Evolutionary conservation across 768 basidiomycete genomes (phyloP), one percentile per base, ranked within the genome.

Genomic region (Suillus weaverae): DNA sequence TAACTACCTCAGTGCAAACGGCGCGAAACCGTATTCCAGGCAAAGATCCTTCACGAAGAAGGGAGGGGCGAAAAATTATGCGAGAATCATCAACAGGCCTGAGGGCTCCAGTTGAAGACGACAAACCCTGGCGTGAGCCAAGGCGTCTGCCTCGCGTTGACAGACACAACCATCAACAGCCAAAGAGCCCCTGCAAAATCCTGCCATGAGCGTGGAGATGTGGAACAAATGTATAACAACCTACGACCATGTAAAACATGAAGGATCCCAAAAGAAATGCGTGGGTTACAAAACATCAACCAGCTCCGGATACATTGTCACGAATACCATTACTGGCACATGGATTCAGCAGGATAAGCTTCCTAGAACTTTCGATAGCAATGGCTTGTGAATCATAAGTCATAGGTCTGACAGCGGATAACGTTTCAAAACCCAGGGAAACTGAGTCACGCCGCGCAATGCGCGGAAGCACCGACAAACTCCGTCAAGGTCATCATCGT

Each of bases 61-160:
- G 75, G 73, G 54, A 55, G 62, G 9, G 33, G 51, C 66, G 66
- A 79, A 79, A 78, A 75, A 77, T 79, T 79, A 61, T 70, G 74
- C 75, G 71, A 70, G 62, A 53, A 62, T 44, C 62, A 44, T n/a
- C 30, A 46, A 59, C 35, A 62, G 32, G 63, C 38, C 55, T 13
- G 35, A 56, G 13, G 20, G 41, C 43, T 39, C 62, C 18, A 64
- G 35, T 62, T 36, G 30, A 64, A 36, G 51, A 64, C 55, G 16
- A 51, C 33, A 56, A 9, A 26, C 14, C 33, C 53, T 33, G 54
- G 44, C 38, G 33, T 2, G 20, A 35, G 7, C 60, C 20, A 61
- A 9, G 8, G 13, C 9, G 6, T 54, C 46, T 61, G 26, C 20
- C 30, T 55, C 60, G 46, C 46, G 16, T 30, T 41, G 60, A 32